These are phyloP conservation scores for Artemisia annua DNA, from an alignment of 129 eudicot genomes.

Conservation along the genomic window DNA sequence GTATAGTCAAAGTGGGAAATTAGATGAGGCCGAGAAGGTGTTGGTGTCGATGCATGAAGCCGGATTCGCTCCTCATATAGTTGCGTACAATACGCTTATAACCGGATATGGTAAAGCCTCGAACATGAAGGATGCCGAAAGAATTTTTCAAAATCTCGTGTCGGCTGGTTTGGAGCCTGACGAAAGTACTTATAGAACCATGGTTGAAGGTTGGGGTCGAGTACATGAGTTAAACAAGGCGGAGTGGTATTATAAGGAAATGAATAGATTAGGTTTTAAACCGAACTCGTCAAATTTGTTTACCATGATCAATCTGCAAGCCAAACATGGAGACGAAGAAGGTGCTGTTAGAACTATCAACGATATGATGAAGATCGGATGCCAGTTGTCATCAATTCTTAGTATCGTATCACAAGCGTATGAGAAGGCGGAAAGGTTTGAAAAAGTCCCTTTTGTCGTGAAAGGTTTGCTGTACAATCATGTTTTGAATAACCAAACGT, in stretches of 20 bases:
- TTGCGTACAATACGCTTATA: constrained; percentile 83
- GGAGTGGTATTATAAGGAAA: constrained; percentile 55
- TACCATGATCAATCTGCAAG: constrained; percentile 87
- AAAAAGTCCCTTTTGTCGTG: constrained; percentile 52
- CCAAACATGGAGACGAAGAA: constrained; percentile 58
- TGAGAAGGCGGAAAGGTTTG: constrained; percentile 66
- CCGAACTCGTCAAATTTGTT: constrained; percentile 78
- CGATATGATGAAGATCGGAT: constrained; percentile 71
- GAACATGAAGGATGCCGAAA: constrained; percentile 68
- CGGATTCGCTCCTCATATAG: constrained; percentile 72
- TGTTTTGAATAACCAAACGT: constrained; percentile 63
- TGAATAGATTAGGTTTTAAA: constrained; percentile 46
- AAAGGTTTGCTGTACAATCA: constrained; percentile 62
- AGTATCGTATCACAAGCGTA: constrained; percentile 73
- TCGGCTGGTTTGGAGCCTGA: constrained; percentile 69
- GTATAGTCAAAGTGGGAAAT: constrained; percentile 85
- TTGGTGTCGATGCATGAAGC: constrained; percentile 59
- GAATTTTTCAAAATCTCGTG: constrained; percentile 43
- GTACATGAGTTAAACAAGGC: constrained; percentile 57
- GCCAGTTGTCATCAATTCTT: constrained; percentile 74
- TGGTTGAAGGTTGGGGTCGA: constrained; percentile 97
- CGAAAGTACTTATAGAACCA: constrained; percentile 82
- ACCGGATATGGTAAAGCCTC: constrained; percentile 89
- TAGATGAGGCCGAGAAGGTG: constrained; percentile 55
- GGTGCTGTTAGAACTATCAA: constrained; percentile 56